Base-by-base conservation (phyloP, 1,139 yeast genomes). In the Sugiyamaella japonica region DNA sequence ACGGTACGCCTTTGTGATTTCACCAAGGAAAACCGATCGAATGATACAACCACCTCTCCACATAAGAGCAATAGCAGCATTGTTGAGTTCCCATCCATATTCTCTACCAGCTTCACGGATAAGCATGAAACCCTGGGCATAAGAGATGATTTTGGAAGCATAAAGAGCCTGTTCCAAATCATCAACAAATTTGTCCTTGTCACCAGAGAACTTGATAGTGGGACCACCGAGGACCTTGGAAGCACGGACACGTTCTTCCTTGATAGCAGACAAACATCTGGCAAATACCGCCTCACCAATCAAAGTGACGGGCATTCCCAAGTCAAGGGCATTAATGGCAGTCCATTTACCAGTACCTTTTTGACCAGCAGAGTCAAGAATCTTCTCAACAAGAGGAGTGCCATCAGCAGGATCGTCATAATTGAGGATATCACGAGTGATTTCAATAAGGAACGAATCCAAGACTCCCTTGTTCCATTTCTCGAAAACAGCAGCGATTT, bases 301-400 rank as follows among this genome's bases (percentile, higher is more conserved):
- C 73, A 93, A 83, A 62, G 99, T 90, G 70, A 93, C 97, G 66
- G 99, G 99, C 86, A 89, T 89, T 76, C 98, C 99, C 70, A 93
- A 82, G 76, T 93, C 99, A 70, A 93, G 82, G 61, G 99, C 98
- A 74, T 90, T 90, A 75, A 91, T 88, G 63, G 98, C 98, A 66
- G 98, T 93, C 99, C 99, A 93, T 82, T 93, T 93, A 80, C 99
- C 99, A 66, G 99, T 93, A 83, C 99, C 99, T 83, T 93, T 93
- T 81, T 93, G 99, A 69, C 99, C 99, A 66, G 99, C 99, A 67
- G 89, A 75, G 76, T 93, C 99, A 76, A 90, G 79, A 72, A 93
- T 91, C 83, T 93, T 93, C 80, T 93, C 98, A 64, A 93, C 95
- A 67, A 93, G 79, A 69, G 98, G 96, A 66, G 83, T 83, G 65